Percentiles rank a stretch among this genome's conserved stretches.
Conservation (phyloP, 163 green algal genomes). For the Prototheca cutis region DNA sequence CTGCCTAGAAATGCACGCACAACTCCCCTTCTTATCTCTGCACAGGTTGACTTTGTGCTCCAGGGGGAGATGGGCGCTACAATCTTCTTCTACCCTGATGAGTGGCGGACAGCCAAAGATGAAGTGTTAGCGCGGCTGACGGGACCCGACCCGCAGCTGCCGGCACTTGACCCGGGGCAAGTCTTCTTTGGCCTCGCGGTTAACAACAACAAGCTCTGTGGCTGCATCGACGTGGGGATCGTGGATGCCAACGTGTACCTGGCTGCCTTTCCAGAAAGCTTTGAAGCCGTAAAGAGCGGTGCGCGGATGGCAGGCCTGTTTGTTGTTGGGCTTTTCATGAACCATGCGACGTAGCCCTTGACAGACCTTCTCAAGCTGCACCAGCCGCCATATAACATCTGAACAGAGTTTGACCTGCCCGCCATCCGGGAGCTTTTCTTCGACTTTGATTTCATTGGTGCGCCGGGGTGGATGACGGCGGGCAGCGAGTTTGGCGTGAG, state of each 20-base stretch:
- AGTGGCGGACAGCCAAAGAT: background rate
- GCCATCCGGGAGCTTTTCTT: background rate
- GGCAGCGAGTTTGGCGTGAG: no score
- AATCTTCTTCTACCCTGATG: background rate
- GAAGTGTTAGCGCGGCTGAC: background rate
- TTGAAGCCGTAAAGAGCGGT: background rate
- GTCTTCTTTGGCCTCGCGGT: slow-evolving; percentile 1
- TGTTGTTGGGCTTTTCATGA: no score
- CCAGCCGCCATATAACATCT: background rate
- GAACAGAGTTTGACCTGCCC: background rate
- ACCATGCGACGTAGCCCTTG: no score
- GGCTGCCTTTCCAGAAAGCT: background rate
- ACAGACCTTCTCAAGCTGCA: no score
- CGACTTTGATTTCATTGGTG: background rate
- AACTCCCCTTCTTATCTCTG: background rate
- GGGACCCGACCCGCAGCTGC: no score
- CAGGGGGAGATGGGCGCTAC: slow-evolving; percentile 13
- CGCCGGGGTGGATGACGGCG: background rate
- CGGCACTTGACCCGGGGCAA: background rate
- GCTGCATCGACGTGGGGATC: slow-evolving; percentile 8
- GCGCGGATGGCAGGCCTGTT: background rate
- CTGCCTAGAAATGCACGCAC: background rate
- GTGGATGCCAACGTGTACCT: slow-evolving; percentile 4
- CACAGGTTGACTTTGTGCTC: slow-evolving; percentile 5
- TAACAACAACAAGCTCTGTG: slow-evolving; percentile 17